phyloP scores from a whole-genome alignment of 1,284 basidiomycete species.

The Cronartium quercuum region DNA sequence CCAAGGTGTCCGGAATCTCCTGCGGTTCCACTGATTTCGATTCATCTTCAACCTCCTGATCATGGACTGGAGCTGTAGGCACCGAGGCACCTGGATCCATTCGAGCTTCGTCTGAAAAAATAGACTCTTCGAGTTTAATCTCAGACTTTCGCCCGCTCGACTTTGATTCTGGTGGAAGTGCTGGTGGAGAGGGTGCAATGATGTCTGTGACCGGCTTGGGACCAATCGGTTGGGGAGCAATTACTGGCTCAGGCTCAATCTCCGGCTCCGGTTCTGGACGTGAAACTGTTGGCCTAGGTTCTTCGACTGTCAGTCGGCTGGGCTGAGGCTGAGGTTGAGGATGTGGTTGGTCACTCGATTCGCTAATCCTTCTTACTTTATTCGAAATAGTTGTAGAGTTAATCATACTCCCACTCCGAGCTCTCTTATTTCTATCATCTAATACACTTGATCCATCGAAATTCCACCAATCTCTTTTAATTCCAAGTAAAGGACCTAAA shows the following conservation, averaged over 20 bases:
- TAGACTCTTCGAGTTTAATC: too few relatives aligned
- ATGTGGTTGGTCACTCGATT: slow-evolving; percentile 14
- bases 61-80: too few relatives aligned
- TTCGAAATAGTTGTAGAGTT: background rate
- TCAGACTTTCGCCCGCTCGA: too few relatives aligned
- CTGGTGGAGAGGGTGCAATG: background rate
- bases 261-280: background rate
- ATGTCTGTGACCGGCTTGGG: background rate
- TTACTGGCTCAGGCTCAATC: background rate
- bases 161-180: background rate
- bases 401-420: slow-evolving; percentile 18
- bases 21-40: too few relatives aligned
- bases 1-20: too few relatives aligned
- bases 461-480: slow-evolving; percentile 31
- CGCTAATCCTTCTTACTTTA: slow-evolving; percentile 32
- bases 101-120: too few relatives aligned
- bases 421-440: slow-evolving; percentile 8
- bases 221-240: background rate
- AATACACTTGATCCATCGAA: background rate
- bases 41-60: too few relatives aligned
- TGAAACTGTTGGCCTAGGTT: background rate
- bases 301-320: too few relatives aligned
- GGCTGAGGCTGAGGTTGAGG: background rate
- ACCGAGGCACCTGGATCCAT: too few relatives aligned
- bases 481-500: slow-evolving; percentile 33